Conservation (phyloP, 2,329 filamentous ascomycete genomes). For the Dactylonectria estremocensis region DNA sequence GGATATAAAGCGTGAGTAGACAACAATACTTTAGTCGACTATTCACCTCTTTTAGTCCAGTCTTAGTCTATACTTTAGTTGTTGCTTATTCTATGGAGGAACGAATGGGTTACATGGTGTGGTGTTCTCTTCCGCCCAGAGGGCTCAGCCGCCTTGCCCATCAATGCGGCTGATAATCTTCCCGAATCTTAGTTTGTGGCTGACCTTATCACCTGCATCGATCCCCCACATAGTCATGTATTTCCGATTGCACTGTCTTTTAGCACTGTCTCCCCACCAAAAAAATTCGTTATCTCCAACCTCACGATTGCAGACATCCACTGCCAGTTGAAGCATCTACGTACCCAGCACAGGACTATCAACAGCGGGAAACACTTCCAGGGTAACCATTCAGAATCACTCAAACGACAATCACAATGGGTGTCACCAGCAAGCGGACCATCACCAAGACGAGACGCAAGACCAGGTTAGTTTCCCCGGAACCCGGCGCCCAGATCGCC, state of each 20-base stretch:
- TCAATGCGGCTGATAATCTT: constrained; percentile 3
- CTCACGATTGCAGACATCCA: constrained; percentile 34
- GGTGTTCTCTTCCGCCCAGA: too few species aligned
- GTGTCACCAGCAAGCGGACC: constrained; percentile 76
- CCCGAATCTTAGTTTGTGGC: background rate
- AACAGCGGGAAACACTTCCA: background rate
- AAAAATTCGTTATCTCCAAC: constrained; percentile 43
- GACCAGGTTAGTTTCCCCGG: constrained; percentile 65
- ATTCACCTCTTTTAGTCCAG: too few species aligned
- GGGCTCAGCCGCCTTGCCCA: too few species aligned
- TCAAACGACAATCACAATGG: constrained; percentile 65
- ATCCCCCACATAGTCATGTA: background rate
- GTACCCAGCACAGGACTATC: constrained; percentile 9
- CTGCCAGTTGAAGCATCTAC: constrained; percentile 19
- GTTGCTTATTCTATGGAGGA: too few species aligned
- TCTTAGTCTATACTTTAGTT: too few species aligned
- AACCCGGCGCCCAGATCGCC: background rate
- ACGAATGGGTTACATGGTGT: too few species aligned
- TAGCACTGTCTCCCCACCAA: constrained; percentile 39
- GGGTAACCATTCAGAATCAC: background rate
- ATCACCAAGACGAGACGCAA: constrained; percentile 82
- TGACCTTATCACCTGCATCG: background rate
- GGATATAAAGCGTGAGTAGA: too few species aligned
- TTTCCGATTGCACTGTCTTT: constrained; percentile 18
- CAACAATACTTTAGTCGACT: too few species aligned